Evolutionary conservation across 2,329 filamentous ascomycete species (phyloP), one percentile per base, ranked within the genome.

Genomic region (Aspergillus sp.): DNA sequence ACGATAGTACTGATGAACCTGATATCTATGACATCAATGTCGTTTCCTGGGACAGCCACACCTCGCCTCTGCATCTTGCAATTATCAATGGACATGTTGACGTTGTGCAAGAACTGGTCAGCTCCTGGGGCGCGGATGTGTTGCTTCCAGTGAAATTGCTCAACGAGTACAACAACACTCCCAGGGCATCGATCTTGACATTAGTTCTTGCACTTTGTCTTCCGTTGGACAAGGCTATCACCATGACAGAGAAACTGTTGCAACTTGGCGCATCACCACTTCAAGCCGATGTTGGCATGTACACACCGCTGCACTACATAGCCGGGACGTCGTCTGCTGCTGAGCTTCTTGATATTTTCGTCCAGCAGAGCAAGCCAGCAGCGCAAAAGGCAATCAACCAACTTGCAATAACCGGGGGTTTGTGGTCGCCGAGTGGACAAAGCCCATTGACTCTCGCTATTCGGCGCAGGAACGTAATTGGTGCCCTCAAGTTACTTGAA

Each of bases 11-110:
- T 1, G 79, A 86, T 9, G 87, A 88, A 17, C 89, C 89, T 1
- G 89, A 95, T 68, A 81, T 92, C 48, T 93, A 88, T 67, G 84
- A 94, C 59, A 79, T 92, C 54, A 86, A 95, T 58, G 81, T 87
- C 1, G 66, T 88, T n/a, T 83, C 89, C 1, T 95, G 90, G 90
- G 90, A 95, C 61, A 81, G 79, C 4, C 83, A 85, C 4, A 82
- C 84, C 52, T 88, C 87, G 11, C 84, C 90, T 1, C 77, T 95
- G 4, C 90, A 95, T 67, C 79, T 91, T 24, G 90, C 90, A 7
- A 90, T 95, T 54, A 68, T 89, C 1, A 82, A 83, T 54, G 89
- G 89, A 0, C 85, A 93, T 58, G 75, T 81, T 22, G 80, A 87
- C 3, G 81, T 85, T 10, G 88, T 93, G 13, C 82, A 85, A 52